These are phyloP conservation scores for Ogataea trehaloabstinens DNA, from an alignment of 805 yeast species.

Conservation along the genomic window DNA sequence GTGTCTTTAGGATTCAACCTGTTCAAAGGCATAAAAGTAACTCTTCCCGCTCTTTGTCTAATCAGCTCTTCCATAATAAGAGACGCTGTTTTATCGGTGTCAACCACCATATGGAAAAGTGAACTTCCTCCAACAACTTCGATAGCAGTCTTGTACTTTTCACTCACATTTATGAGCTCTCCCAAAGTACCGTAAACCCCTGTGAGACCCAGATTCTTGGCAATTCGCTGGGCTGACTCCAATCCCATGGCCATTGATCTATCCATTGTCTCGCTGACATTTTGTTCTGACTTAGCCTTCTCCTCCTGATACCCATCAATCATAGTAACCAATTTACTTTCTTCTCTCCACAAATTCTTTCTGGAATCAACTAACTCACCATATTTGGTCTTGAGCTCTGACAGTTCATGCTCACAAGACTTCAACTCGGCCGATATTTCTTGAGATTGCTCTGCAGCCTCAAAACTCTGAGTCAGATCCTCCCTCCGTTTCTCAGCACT, in stretches of 20 bases:
- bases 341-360: conserved; percentile 76
- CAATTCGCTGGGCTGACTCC: conserved; percentile 62
- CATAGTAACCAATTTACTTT: conserved; percentile 59
- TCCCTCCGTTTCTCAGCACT: conserved; percentile 36
- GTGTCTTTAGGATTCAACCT: conserved; percentile 47
- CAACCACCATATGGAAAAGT: conserved; percentile 86
- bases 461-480: conserved; percentile 29
- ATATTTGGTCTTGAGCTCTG: conserved; percentile 38
- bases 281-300: conserved; percentile 53
- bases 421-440: conserved; percentile 28
- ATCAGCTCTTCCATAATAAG: conserved; percentile 72
- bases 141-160: conserved; percentile 78
- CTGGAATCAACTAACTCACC: conserved; percentile 58
- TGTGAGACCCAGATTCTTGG: conserved; percentile 53
- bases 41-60: conserved; percentile 73
- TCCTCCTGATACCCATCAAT: conserved; percentile 55
- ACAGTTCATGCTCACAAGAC: conserved; percentile 29
- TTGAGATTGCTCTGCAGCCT: neutral
- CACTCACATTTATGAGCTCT: conserved; percentile 76
- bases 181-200: conserved; percentile 84
- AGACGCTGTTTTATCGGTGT: conserved; percentile 80
- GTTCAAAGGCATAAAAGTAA: conserved; percentile 88
- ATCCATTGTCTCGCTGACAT: conserved; percentile 72
- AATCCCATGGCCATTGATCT: conserved; percentile 68
- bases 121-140: conserved; percentile 89